Evolutionary conservation across 805 yeast species (phyloP), one percentile per base, ranked within the genome.

Genomic region (Monosporozyma siamensis): DNA sequence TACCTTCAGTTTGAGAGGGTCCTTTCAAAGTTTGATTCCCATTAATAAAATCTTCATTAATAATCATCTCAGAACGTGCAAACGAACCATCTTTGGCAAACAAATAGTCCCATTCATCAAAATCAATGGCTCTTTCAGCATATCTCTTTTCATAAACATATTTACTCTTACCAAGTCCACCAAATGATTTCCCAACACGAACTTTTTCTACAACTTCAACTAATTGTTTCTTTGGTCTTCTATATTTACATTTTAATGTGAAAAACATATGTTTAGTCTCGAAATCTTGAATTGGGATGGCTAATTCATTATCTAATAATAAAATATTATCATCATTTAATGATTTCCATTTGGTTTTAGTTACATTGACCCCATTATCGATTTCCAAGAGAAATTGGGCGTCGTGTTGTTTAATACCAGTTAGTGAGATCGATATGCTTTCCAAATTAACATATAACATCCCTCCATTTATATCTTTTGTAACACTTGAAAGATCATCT

Each of bases 61-160:
- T 36, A 11, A 7, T 73, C 73, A 42, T 89, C 68, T 81, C 78
- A 42, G 83, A 75, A 53, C 90, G 72, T 7, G 87, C 95, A 69
- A 85, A 88, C 29, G 95, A 85, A 2, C 97, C 97, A 59, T 87
- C 94, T 26, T 71, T 69, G 1, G 97, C 95, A 48, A 87, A 72
- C 43, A 74, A 65, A 26, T 68, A 61, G 26, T 73, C 74, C 82
- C 90, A 75, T 2, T 71, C 64, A 64, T 83, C 94, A 21, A 50
- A 44, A 4, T 63, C 60, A 1, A 72, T 67, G 25, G 73, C 69
- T 46, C 68, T 68, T 2, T 78, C 69, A 5, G 78, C 73, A 46
- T 69, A 74, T 48, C 66, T 75, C 41, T 62, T 68, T 26, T 67
- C 64, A 20, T 59, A 55, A 35, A 48, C 58, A 45, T 58, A 68